Evolutionary conservation across 2,329 filamentous ascomycete species (phyloP), one percentile per base, ranked within the genome.

Genomic region (Colletotrichum liaoningense): DNA sequence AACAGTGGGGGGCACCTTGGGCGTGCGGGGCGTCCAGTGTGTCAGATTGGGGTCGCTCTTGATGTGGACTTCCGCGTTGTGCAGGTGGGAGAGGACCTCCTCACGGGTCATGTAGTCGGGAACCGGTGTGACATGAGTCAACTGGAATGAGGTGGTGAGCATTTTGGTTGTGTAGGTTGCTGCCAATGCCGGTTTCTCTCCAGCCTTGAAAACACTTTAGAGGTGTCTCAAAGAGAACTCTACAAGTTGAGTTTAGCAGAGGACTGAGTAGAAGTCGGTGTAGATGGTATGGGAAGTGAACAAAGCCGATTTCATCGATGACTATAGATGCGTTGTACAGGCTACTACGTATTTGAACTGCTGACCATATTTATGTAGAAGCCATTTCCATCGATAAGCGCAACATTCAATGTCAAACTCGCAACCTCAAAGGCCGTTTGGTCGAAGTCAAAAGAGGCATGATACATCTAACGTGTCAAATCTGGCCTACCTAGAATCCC

Each of bases 61-160:
- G 54, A 90, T 81, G 78, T 89, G 87, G 80, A 87, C 86, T 30
- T 81, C 82, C 76, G 89, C 86, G 76, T 88, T 84, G 30, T 88
- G 87, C 24, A 90, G 85, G 63, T 84, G 81, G 30, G 82, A 78
- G 49, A 89, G 77, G 16, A 80, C 84, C 56, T 82, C 80, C n/a
- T 81, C 75, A 12, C 73, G 77, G 54, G 83, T 77, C 42, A 79
- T 78, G 26, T 79, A 81, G 1, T 78, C 73, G 0, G 88, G 87
- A 72, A 89, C 79, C 67, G 81, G 75, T 30, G 86, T 84, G 38
- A 77, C 77, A 79, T 89, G 86, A 63, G 79, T 76, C 24, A 89
- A 72, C 22, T 79, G 81, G 28, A 83, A 81, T 4, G 83, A 84
- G 46, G 83, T 83, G 72, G 79, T 85, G 77, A 90, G 82, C 81